These are phyloP conservation scores for Echinosophora koreensis DNA, from an alignment of 306 rosid species.

Conservation along the genomic window DNA sequence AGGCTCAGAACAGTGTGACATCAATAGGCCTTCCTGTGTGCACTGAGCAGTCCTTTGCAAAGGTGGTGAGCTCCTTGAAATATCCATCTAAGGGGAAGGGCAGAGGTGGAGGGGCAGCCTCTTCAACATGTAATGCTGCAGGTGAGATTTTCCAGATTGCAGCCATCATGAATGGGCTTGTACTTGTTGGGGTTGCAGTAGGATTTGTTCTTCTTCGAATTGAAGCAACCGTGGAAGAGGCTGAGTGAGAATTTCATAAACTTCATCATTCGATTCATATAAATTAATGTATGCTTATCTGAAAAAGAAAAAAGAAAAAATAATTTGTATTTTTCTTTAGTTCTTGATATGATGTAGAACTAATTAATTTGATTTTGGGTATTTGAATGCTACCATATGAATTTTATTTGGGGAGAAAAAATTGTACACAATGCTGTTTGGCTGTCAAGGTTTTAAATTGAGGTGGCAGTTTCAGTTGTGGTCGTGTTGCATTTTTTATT, in stretches of 20 bases:
- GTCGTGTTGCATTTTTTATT: too few relatives aligned
- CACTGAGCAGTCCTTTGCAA: slow-evolving; percentile 75
- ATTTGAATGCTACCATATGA: slow-evolving; percentile 27
- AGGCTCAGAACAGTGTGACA: slow-evolving; percentile 66
- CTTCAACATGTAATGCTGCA: slow-evolving; percentile 77
- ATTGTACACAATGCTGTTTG: slow-evolving; percentile 36
- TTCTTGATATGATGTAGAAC: slow-evolving; percentile 53
- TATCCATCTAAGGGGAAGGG: slow-evolving; percentile 54
- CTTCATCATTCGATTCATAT: neutral
- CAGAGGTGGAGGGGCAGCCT: slow-evolving; percentile 62
- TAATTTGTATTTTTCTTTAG: slow-evolving; percentile 39
- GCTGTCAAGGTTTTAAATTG: too few relatives aligned
- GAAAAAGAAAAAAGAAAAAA: neutral
- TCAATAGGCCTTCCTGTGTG: slow-evolving; percentile 60
- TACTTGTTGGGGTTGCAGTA: slow-evolving; percentile 81
- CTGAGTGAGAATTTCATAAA: slow-evolving; percentile 56
- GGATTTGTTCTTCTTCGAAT: slow-evolving; percentile 90
- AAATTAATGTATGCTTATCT: slow-evolving; percentile 29
- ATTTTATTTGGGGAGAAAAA: slow-evolving; percentile 31
- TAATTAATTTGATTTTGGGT: slow-evolving; percentile 14
- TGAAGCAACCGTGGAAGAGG: slow-evolving; percentile 76
- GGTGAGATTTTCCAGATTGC: slow-evolving; percentile 89
- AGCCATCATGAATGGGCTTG: slow-evolving; percentile 70
- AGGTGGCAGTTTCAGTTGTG: too few relatives aligned
- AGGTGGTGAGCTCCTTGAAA: slow-evolving; percentile 68